Evolutionary conservation across 1,284 basidiomycete species (phyloP), one percentile per base, ranked within the genome.

Genomic region (Coniferiporia weirii): DNA sequence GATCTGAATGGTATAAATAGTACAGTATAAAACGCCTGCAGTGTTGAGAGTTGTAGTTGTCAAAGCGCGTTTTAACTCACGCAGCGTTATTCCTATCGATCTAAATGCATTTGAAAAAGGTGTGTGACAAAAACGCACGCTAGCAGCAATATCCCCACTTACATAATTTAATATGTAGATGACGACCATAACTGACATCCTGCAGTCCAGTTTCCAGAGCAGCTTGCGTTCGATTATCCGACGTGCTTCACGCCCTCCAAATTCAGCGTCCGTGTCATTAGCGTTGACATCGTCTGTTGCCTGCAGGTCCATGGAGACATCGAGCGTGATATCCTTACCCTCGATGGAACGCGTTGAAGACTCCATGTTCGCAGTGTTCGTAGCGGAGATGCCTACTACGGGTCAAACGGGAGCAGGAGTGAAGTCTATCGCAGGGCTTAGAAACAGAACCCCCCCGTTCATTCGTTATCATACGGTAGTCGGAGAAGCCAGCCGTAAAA

Each of bases 41-140:
- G 27, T 5, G 5, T 5, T 27, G 5, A 3, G 5, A 27, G 27
- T 27, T 27, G 27, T 5, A 27, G 27, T 27, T 2, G 27, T 3
- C 27, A 5, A 27, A 27, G 27, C 27, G 27, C 27, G 27, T 5
- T 27, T 27, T 27, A n/a, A 68, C 76, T 61, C 66, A 84, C 83
- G 80, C 75, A 57, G 78, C 81, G 70, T 87, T 87, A 66, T 84
- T 88, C 53, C 85, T 76, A 68, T 88, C 86, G 64, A 89, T 80
- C 74, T 87, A 61, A 3, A 38, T 10, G 52, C 12, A 43, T 20
- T 13, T 13, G 43, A 44, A 50, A 12, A 34, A 47, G 7, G 44
- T 43, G 40, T 36, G 36, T 32, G 34, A 20, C 15, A 44, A n/a
- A 48, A 4, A 45, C 13, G 22, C 5, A 20, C 34, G 15, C 38